These are phyloP conservation scores for Anthracocystis setariae DNA, from an alignment of 1,284 basidiomycete species.

Conservation along the genomic window DNA sequence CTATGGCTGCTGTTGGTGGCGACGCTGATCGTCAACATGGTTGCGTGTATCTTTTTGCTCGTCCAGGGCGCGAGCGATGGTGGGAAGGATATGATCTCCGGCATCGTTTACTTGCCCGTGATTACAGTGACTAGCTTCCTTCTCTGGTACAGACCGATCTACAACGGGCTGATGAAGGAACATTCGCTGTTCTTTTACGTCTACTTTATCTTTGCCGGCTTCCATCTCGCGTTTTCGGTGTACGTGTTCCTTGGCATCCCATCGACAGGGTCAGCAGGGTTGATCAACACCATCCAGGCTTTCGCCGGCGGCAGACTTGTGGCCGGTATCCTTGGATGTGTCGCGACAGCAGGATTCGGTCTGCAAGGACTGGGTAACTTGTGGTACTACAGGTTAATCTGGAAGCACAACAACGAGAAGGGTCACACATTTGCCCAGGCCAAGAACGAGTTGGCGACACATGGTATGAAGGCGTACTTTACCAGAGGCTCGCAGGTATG, in stretches of 20 bases:
- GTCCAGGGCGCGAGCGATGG: slow-evolving; percentile 80
- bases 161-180: slow-evolving; percentile 96
- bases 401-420: slow-evolving; percentile 80
- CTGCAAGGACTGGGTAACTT: slow-evolving; percentile 83
- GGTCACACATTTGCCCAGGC: slow-evolving; percentile 73
- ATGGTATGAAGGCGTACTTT: slow-evolving; percentile 88
- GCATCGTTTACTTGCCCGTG: slow-evolving; percentile 81
- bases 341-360: slow-evolving; percentile 87
- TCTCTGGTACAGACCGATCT: slow-evolving; percentile 86
- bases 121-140: slow-evolving; percentile 85
- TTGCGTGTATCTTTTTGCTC: slow-evolving; percentile 88
- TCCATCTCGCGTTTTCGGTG: slow-evolving; percentile 87
- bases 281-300: slow-evolving; percentile 85
- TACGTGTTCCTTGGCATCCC: slow-evolving; percentile 67
- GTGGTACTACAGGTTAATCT: slow-evolving; percentile 85
- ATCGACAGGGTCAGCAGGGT: slow-evolving; percentile 91
- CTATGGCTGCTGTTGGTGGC: slow-evolving; percentile 71
- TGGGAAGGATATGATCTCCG: slow-evolving; percentile 78
- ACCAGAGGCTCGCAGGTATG: slow-evolving; percentile 40
- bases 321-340: slow-evolving; percentile 74
- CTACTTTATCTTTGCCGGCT: slow-evolving; percentile 75
- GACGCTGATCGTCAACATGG: slow-evolving; percentile 87
- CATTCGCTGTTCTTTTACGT: slow-evolving; percentile 71
- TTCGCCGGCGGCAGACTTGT: slow-evolving; percentile 43
- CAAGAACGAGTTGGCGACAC: slow-evolving; percentile 82